Evolutionary conservation across 1,284 basidiomycete species (phyloP), one percentile per base, ranked within the genome.

Genomic region (Boletus semigastroideus): DNA sequence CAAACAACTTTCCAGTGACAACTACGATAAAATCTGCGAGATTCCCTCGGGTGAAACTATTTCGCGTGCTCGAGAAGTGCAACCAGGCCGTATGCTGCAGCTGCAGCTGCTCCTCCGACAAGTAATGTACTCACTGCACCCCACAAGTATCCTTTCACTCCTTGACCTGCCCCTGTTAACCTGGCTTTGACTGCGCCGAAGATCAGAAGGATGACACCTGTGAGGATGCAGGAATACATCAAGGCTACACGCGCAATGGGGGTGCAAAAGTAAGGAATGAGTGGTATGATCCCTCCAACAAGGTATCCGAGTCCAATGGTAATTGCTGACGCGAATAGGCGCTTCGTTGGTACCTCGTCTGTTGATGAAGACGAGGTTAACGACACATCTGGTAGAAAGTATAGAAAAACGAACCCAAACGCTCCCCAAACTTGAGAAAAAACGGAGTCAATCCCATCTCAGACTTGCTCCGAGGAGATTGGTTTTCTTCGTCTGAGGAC

Each of bases 141-240:
- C 80, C 90, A 92, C 10, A 90, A 67, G 64, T 82, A 91, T 48
- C 77, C 83, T 52, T 64, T 76, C 42, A 65, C 66, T 51, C 76
- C 82, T 56, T 56, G 63, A 2, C 83, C 83, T 36, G 91, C 91
- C 27, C 94, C 94, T 0, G 93, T 96, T 46, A 94, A 81, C 59
- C 90, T 88, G 3, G 94, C 86, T 71, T 98, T 97, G 66, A 93
- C 82, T 3, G 83, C 90, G 43, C 94, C 94, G 64, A 98, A 98
- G 49, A 94, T 69, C 59, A 97, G 79, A 11, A 98, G 78, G n/a
- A 96, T 81, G 53, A 92, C 60, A 19, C 90, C 90, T 11, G 93
- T 96, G 52, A 94, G 68, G 54, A 92, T 60, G 58, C 79, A 90
- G 0, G 87, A 90, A 64, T 84, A 91, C 41, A 90, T 70, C 42